phyloP scores from a whole-genome alignment of 1,284 basidiomycete species.

The Trichosporon sp. region DNA sequence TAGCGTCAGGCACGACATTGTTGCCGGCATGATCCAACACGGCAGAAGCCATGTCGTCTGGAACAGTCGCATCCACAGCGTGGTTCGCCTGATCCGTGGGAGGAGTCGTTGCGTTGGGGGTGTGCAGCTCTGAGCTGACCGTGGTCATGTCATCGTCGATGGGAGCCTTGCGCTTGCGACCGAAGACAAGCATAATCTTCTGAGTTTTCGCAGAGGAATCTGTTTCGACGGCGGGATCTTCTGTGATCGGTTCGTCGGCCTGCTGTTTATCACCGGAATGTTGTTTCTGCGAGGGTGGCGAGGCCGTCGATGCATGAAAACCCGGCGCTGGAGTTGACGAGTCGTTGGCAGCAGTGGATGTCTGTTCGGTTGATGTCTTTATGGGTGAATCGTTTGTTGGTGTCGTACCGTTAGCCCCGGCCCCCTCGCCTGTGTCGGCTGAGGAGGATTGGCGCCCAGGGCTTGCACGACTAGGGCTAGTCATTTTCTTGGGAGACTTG shows the following conservation, averaged over 20 bases:
- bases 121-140: constrained; percentile 25
- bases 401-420: background rate
- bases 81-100: constrained; percentile 13
- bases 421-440: constrained; percentile 7
- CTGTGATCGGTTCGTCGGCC: constrained; percentile 12
- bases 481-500: constrained; percentile 34
- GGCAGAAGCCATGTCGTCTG: constrained; percentile 17
- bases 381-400: constrained; percentile 8
- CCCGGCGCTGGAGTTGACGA: background rate
- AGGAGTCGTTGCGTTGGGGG: constrained; percentile 14
- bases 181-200: constrained; percentile 25
- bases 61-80: background rate
- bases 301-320: constrained; percentile 4
- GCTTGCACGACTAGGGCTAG: constrained; percentile 22
- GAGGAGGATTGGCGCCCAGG: constrained; percentile 17
- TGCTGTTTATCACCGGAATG: constrained; percentile 14
- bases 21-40: constrained; percentile 19
- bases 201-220: constrained; percentile 16
- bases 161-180: constrained; percentile 27
- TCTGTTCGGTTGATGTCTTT: constrained; percentile 10
- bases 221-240: constrained; percentile 16
- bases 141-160: constrained; percentile 25
- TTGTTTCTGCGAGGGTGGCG: constrained; percentile 13
- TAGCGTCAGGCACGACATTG: constrained; percentile 15
- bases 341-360: constrained; percentile 12